A percentile compares a stretch with the other conserved stretches of the same genome.
Evolutionary conservation across 768 basidiomycete genomes (phyloP).

Genomic region (Rhodotorula kratochvilovae): DNA sequence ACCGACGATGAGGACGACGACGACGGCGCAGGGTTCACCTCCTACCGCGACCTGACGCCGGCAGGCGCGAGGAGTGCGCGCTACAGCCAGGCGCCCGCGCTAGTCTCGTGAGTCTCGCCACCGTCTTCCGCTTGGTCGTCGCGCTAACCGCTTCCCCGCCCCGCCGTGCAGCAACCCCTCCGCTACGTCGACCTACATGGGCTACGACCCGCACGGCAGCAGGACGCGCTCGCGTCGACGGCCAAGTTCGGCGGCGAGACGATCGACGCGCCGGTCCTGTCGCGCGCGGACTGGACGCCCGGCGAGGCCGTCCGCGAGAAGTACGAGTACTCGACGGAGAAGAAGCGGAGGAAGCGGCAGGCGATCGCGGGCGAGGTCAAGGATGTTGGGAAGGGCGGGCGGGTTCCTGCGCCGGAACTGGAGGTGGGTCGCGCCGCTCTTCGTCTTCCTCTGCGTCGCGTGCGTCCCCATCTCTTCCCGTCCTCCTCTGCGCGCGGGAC

Average conservation of each 20-base stretch:
- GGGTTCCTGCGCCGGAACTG: conserved; percentile 4
- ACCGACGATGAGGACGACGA: conserved; percentile 1
- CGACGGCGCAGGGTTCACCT: conserved; percentile 3
- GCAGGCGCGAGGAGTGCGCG: background rate
- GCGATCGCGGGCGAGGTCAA: background rate
- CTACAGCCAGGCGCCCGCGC: background rate
- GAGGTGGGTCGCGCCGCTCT: conserved; percentile 10
- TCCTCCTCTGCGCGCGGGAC: too few species aligned
- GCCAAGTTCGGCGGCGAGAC: background rate
- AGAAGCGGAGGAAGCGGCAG: background rate
- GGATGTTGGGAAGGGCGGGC: background rate
- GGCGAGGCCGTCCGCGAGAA: background rate
- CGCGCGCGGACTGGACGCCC: background rate
- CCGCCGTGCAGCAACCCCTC: background rate
- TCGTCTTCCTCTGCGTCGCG: conserved; percentile 12
- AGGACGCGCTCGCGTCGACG: background rate
- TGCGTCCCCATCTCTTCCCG: background rate
- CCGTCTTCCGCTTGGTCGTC: background rate
- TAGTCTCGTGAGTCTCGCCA: background rate
- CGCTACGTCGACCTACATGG: background rate
- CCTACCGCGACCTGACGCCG: background rate
- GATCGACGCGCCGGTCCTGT: conserved; percentile 6
- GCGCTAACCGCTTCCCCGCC: too few species aligned
- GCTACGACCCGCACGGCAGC: background rate
- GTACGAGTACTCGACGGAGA: conserved; percentile 5